These are phyloP conservation scores for Geranium incanum DNA, from an alignment of 441 rosid genomes.

Conservation along the genomic window DNA sequence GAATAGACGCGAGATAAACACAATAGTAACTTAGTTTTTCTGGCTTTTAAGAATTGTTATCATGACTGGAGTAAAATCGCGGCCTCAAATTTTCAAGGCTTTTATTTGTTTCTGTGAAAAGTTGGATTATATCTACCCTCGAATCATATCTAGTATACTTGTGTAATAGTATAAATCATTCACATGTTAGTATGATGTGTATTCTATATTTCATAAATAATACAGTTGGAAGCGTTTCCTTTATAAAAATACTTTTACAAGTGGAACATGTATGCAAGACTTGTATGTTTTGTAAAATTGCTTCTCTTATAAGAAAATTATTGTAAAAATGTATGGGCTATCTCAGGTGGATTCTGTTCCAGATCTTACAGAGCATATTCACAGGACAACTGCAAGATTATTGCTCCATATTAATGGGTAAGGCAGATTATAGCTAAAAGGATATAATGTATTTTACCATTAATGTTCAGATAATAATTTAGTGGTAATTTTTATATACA, in stretches of 20 bases:
- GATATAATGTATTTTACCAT: not conserved
- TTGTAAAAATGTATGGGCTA: constrained; percentile 5
- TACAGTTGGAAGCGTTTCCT: not conserved
- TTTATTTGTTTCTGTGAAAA: constrained; percentile 6
- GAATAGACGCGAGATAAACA: not conserved
- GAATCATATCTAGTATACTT: not conserved
- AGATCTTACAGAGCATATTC: constrained; percentile 69
- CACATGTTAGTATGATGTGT: not conserved
- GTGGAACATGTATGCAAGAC: constrained; percentile 9
- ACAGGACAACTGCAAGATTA: constrained; percentile 78
- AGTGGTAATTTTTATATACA: not conserved
- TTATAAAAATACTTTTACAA: not conserved
- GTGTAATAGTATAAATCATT: not conserved
- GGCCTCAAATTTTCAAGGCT: not conserved
- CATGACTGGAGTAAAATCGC: not conserved
- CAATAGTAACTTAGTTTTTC: not conserved
- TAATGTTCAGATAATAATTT: constrained; percentile 2
- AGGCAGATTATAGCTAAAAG: constrained; percentile 19
- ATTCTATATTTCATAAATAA: not conserved
- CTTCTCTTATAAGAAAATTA: constrained; percentile 5
- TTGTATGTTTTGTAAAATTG: constrained; percentile 4
- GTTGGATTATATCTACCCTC: not conserved
- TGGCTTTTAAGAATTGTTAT: not conserved
- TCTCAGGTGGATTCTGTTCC: constrained; percentile 88
- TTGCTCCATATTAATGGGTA: constrained; percentile 94